Evolutionary conservation across 441 rosid genomes (phyloP), one percentile per base, ranked within the genome.

Genomic region (Heliophila coronopifolia): DNA sequence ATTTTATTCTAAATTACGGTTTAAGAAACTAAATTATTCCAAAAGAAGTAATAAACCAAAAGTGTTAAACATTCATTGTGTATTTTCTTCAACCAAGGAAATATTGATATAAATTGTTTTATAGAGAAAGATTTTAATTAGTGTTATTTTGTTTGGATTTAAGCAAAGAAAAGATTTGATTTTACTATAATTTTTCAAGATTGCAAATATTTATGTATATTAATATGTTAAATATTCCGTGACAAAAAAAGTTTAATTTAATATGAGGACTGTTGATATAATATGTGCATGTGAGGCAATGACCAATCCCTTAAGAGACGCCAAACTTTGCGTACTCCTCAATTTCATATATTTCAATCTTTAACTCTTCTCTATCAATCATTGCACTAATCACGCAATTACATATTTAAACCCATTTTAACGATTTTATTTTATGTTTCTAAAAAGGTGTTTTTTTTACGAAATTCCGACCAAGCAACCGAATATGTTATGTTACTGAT

Each of bases 301-400:
- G 56, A 23, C 59, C 68, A 49, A 58, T 58, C 59, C 77, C 70
- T 65, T 22, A 65, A 60, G 77, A 8, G 50, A 68, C 49, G 73
- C 56, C 72, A 32, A 33, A 25, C 70, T 46, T 73, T 71, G 36
- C 75, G 68, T 73, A 40, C 40, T 39, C 39, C 47, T 24, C 30
- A 59, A 50, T 25, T 49, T 44, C 66, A 33, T 48, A 4, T 25
- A 23, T 15, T 41, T 41, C 6, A 7, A 13, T 22, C 43, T 15
- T 17, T 19, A 27, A 47, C n/a, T 32, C 45, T 24, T 18, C 12
- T 42, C 9, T 18, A 28, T 23, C 8, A 17, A 6, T 32, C 37
- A 32, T 49, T 20, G 22, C 65, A 18, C 22, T 7, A 19, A 43
- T 51, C 39, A 51, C 45, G 59, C 18, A 51, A 60, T 41, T 42